These are phyloP conservation scores for Arabidopsis lyrata DNA, from an alignment of 441 rosid genomes.

Conservation along the genomic window DNA sequence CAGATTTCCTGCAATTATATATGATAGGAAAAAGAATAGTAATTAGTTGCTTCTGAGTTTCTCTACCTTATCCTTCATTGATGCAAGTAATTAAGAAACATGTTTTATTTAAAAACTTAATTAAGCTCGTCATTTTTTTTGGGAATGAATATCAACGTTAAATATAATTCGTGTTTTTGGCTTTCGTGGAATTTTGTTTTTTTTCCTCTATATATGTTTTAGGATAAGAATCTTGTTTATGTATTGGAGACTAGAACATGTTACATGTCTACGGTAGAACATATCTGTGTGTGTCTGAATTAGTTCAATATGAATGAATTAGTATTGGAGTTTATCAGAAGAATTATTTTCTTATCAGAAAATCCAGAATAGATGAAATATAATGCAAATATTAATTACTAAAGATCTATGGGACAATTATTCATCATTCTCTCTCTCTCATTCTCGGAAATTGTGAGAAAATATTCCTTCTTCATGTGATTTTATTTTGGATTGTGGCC, in stretches of 20 bases:
- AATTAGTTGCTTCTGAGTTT: neutral
- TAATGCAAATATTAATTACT: conserved; percentile 9
- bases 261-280: neutral
- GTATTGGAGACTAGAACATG: neutral
- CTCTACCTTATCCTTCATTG: neutral
- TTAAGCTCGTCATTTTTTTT: too few species aligned
- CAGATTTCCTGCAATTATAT: neutral
- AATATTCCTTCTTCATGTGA: conserved; percentile 48
- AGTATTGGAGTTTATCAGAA: neutral
- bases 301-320: neutral
- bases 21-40: neutral
- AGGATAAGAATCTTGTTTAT: neutral
- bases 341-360: neutral
- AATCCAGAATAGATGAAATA: neutral
- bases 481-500: conserved; percentile 36
- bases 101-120: neutral
- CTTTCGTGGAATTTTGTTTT: too few species aligned
- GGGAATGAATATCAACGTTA: too few species aligned
- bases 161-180: too few species aligned
- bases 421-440: conserved; percentile 39
- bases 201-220: too few species aligned
- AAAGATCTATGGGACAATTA: conserved; percentile 36
- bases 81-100: neutral
- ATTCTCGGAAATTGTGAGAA: conserved; percentile 22
- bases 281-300: neutral